Conservation (phyloP, 441 rosid species). For the Capsella rubella region DNA sequence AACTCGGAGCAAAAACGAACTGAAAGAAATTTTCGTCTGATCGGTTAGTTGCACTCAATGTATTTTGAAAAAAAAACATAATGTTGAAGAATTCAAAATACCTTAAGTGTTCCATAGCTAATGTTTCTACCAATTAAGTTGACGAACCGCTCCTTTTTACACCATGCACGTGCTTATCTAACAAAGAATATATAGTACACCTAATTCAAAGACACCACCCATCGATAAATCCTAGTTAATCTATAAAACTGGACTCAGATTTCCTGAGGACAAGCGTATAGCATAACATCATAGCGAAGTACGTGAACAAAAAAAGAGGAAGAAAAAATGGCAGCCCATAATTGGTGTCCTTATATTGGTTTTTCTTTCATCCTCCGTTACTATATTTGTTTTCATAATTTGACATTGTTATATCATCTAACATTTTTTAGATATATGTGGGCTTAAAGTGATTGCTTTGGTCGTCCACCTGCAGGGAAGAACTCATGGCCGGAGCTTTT, state of each 20-base stretch:
- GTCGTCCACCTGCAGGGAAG: conserved; percentile 14
- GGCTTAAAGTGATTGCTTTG: background rate
- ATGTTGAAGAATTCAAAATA: background rate
- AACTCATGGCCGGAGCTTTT: conserved; percentile 55
- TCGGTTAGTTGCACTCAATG: background rate
- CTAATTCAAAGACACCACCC: conserved; percentile 15
- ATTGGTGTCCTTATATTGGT: background rate
- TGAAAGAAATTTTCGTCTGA: background rate
- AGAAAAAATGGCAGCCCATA: background rate
- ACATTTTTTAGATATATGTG: no score
- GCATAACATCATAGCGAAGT: background rate
- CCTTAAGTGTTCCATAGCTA: background rate
- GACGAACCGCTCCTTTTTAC: background rate
- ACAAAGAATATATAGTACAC: background rate
- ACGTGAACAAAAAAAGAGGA: background rate
- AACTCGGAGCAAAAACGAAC: background rate
- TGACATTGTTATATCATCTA: background rate
- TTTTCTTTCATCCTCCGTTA: background rate
- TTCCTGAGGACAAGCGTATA: background rate
- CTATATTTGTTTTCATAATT: background rate
- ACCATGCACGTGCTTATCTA: background rate
- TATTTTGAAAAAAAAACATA: background rate
- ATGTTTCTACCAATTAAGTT: background rate
- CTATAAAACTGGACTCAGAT: background rate
- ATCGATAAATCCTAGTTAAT: background rate